Base-by-base conservation (phyloP, 345 rosid genomes). In the Pistacia vera region DNA sequence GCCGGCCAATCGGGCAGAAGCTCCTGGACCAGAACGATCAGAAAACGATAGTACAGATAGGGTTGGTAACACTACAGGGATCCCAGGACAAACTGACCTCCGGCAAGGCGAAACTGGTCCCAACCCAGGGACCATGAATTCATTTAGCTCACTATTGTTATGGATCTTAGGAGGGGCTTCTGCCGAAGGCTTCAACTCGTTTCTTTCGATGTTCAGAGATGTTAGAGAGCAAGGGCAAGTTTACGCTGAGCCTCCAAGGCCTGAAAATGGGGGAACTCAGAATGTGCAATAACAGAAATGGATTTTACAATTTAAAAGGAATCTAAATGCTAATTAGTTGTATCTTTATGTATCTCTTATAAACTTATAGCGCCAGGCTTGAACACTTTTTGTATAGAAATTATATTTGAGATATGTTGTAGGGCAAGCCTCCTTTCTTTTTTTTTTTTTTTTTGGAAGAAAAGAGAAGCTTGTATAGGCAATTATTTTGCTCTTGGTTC, bases 101-200 rank as follows among this genome's bases (percentile, higher is more conserved):
- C 85, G 36, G 70, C 93, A 79, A 70, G 84, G 86, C 5, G 95
- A 85, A 80, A 72, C 87, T 14, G 89, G 82, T 59, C 72, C 86
- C 1, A 88, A 84, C 81, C 84, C 95, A 0, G 93, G 97, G 25
- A 83, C 86, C 3, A 85, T 91, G 97, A 96, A 87, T 88, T 91
- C 98, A 0, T 85, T 97, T 52, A 91, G 93, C 54, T 97, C 99
- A 10, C 76, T 97, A 77, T 76, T 97, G 82, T 79, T 97, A 67
- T 91, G 97, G 97, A 94, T 97, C 78, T 75, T 97, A 79, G 98
- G 99, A 25, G 99, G 98, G 70, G 98, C 98, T 65, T 92, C 99
- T 17, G 86, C 90, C 2, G 96, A 97, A 83, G 93, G 98, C 54
- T 78, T 91, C 46, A 97, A 87, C 88, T 89, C 98, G 1, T 86